Evolutionary conservation across 345 rosid genomes (phyloP).

Genomic region (Lenwebbia sp.): DNA sequence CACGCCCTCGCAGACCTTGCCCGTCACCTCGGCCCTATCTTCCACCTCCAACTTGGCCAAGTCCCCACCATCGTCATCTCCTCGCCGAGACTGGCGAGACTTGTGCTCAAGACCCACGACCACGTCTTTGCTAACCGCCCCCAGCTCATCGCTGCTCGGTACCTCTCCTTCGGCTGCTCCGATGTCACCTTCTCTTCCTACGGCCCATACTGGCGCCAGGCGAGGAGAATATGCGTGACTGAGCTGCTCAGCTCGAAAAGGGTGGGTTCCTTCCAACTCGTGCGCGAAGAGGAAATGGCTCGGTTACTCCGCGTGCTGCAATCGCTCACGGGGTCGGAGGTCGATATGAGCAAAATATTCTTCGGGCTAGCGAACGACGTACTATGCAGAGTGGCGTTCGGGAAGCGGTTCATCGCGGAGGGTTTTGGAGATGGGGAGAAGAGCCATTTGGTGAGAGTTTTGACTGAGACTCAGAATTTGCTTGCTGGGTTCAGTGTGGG

Average conservation of each 20-base stretch:
- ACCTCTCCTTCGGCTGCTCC: constrained; percentile 25
- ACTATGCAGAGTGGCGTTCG: constrained; percentile 23
- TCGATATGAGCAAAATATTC: constrained; percentile 16
- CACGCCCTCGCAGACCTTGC: constrained; percentile 15
- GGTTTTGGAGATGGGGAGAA: constrained; percentile 1
- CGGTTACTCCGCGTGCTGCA: constrained; percentile 1
- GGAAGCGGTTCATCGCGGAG: constrained; percentile 12
- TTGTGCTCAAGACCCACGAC: constrained; percentile 12
- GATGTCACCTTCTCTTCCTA: constrained; percentile 26
- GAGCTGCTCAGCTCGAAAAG: constrained; percentile 27
- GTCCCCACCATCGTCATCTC: constrained; percentile 24
- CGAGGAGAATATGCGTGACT: constrained; percentile 18
- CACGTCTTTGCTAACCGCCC: constrained; percentile 16
- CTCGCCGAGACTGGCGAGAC: constrained; percentile 13
- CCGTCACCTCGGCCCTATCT: constrained; percentile 18
- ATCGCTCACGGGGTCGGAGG: background rate
- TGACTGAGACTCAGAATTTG: constrained; percentile 28
- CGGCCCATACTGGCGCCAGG: constrained; percentile 31
- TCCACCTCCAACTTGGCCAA: constrained; percentile 31
- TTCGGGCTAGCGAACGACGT: constrained; percentile 18
- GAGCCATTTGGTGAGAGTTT: constrained; percentile 8
- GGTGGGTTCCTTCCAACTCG: constrained; percentile 8
- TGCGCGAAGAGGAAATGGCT: constrained; percentile 18
- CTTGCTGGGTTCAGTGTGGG: constrained; percentile 25
- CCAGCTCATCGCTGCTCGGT: constrained; percentile 14